Evolutionary conservation across 2,329 filamentous ascomycete species (phyloP).

Genomic region (Aureobasidium sp.): DNA sequence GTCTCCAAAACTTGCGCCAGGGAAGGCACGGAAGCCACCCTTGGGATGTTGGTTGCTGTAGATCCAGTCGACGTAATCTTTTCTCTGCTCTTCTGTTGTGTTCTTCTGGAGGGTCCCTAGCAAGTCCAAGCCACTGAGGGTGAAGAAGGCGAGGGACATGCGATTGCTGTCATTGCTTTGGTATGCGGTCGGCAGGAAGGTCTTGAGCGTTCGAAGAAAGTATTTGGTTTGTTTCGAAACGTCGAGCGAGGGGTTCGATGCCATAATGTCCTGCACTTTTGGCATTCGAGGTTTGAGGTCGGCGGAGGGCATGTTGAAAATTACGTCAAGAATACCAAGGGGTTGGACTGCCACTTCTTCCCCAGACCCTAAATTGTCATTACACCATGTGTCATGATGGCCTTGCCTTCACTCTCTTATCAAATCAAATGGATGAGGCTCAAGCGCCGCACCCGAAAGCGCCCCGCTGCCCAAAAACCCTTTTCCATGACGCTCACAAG

Average conservation of each 20-base stretch:
- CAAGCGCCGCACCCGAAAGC: not conserved
- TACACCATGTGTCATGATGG: not conserved
- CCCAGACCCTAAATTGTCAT: not conserved
- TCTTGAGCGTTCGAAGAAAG: constrained; percentile 82
- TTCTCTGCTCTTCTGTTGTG: constrained; percentile 47
- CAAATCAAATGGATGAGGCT: not conserved
- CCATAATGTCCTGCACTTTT: constrained; percentile 7
- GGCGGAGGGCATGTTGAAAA: not conserved
- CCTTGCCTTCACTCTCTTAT: not conserved
- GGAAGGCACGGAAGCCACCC: constrained; percentile 84
- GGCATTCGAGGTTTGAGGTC: not conserved
- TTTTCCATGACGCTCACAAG: constrained; percentile 9
- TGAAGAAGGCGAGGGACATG: constrained; percentile 85
- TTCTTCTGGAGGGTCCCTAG: constrained; percentile 57
- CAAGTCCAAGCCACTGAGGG: constrained; percentile 75
- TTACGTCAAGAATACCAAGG: not conserved
- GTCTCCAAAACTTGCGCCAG: constrained; percentile 54
- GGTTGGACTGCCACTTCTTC: not conserved
- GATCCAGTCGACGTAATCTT: constrained; percentile 64
- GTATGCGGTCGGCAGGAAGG: constrained; percentile 67
- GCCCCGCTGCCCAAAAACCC: not conserved
- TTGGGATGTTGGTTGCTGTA: constrained; percentile 76
- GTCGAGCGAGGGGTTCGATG: constrained; percentile 8
- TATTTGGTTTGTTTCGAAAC: constrained; percentile 50
- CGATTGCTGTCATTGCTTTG: constrained; percentile 85